Conservation (phyloP, 768 basidiomycete species). For the Mycena chlorophos region DNA sequence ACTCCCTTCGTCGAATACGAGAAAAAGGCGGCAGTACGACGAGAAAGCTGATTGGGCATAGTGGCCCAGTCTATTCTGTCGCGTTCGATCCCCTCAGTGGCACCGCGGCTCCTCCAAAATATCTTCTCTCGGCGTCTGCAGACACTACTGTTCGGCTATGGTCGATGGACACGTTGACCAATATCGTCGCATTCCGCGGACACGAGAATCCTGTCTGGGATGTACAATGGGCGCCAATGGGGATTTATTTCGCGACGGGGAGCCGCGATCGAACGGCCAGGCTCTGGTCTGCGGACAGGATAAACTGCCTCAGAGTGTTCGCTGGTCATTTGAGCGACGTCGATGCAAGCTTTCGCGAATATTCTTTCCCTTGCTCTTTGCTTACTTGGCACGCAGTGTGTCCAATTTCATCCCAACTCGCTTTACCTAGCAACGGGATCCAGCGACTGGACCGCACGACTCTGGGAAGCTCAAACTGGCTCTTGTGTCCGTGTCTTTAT, state of each 20-base stretch:
- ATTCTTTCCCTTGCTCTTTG: slow-evolving; percentile 2
- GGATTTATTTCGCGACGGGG: slow-evolving; percentile 96
- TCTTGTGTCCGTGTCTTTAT: slow-evolving; percentile 93
- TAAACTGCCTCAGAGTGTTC: slow-evolving; percentile 84
- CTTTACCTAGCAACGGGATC: slow-evolving; percentile 97
- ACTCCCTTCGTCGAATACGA: slow-evolving; percentile 61
- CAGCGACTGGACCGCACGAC: slow-evolving; percentile 90
- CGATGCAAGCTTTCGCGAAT: slow-evolving; percentile 63
- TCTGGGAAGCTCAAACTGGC: slow-evolving; percentile 99
- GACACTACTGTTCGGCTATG: slow-evolving; percentile 90
- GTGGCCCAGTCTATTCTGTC: slow-evolving; percentile 92
- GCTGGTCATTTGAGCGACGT: slow-evolving; percentile 97
- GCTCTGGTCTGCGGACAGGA: slow-evolving; percentile 94
- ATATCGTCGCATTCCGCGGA: slow-evolving; percentile 90
- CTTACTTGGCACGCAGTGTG: slow-evolving; percentile 55
- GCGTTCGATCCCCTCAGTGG: slow-evolving; percentile 92
- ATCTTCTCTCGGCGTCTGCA: slow-evolving; percentile 88
- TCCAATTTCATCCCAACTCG: slow-evolving; percentile 97
- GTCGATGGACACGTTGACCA: slow-evolving; percentile 94
- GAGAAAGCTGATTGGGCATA: slow-evolving; percentile 95
- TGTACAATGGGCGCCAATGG: slow-evolving; percentile 97
- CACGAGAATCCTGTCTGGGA: slow-evolving; percentile 99
- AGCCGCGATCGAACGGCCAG: slow-evolving; percentile 93
- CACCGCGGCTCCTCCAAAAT: slow-evolving; percentile 80
- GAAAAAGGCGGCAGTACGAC: slow-evolving; percentile 84